phyloP scores from a whole-genome alignment of 257 asterid species.

The Echites panduratus region DNA sequence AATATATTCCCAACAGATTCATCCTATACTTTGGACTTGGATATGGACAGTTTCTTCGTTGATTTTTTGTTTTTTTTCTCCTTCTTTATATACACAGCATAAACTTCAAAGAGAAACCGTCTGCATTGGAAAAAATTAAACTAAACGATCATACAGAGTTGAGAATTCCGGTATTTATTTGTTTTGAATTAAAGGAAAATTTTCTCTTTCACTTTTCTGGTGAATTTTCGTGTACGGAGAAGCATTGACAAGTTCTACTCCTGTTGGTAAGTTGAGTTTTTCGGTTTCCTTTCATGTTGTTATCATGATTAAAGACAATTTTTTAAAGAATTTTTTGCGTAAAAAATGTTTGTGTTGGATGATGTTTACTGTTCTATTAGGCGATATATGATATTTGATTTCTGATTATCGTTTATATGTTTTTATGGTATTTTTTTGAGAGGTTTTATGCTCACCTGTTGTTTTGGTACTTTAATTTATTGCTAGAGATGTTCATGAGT shows the following conservation, averaged over 20 bases:
- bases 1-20: background rate
- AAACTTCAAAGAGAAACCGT: background rate
- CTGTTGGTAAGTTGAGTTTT: slow-evolving; percentile 3
- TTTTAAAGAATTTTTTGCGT: background rate
- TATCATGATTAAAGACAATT: background rate
- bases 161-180: background rate
- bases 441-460: no score
- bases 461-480: background rate
- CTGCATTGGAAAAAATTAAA: background rate
- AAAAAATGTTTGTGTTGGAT: background rate
- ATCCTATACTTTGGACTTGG: background rate
- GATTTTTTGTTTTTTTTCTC: no score
- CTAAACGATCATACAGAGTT: background rate
- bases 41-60: background rate
- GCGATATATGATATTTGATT: background rate
- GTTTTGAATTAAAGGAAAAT: background rate
- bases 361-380: slow-evolving; percentile 12
- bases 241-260: background rate
- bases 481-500: background rate
- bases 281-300: background rate
- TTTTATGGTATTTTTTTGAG: background rate
- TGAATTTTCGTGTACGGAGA: background rate
- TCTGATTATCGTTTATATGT: background rate
- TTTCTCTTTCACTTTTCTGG: background rate
- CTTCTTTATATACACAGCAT: background rate